These are phyloP conservation scores for Multifurca ochricompacta DNA, from an alignment of 768 basidiomycete species.

Conservation along the genomic window DNA sequence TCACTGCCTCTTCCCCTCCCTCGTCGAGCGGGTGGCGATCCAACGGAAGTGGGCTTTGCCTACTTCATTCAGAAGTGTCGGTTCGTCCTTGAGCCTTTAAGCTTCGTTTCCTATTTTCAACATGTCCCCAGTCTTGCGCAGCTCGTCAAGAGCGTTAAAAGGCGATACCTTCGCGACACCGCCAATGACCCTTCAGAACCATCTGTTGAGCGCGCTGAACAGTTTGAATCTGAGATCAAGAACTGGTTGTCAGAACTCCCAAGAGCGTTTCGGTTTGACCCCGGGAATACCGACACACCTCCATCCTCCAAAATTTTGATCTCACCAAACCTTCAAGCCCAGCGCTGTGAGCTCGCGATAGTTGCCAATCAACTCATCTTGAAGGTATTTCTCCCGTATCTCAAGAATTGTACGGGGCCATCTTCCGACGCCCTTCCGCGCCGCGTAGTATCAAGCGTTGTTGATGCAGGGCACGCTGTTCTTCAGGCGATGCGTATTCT, in stretches of 20 bases:
- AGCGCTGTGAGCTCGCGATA: constrained; percentile 54
- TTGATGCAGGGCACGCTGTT: constrained; percentile 60
- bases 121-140: constrained; percentile 43
- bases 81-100: constrained; percentile 33
- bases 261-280: constrained; percentile 37
- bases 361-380: constrained; percentile 54
- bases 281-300: constrained; percentile 27
- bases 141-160: constrained; percentile 54
- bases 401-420: constrained; percentile 29
- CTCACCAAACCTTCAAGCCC: constrained; percentile 37
- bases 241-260: constrained; percentile 49
- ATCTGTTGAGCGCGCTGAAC: constrained; percentile 55
- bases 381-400: constrained; percentile 61
- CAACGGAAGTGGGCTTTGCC: constrained; percentile 31
- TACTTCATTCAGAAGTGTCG: constrained; percentile 54
- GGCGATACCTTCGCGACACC: constrained; percentile 37
- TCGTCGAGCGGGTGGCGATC: constrained; percentile 22
- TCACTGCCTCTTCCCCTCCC: constrained; percentile 34
- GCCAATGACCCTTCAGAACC: constrained; percentile 28
- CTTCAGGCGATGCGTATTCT: constrained; percentile 43
- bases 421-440: constrained; percentile 32
- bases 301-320: constrained; percentile 19
- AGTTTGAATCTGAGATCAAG: constrained; percentile 49
- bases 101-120: neutral
- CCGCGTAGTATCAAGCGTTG: constrained; percentile 48